Conservation (phyloP, 345 rosid species). For the Abelmoschus esculentus region DNA sequence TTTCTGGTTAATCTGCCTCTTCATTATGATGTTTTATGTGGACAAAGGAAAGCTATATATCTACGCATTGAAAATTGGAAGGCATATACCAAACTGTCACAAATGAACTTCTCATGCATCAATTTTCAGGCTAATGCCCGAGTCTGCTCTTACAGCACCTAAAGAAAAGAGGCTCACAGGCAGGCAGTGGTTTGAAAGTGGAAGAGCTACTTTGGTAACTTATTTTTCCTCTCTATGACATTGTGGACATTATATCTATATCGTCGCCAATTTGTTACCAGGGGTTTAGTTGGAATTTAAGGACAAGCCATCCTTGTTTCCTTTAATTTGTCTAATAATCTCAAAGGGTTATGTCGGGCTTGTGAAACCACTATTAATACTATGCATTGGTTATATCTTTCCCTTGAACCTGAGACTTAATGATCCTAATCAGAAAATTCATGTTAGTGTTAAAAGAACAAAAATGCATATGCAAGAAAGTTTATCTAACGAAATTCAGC, state of each 20-base stretch:
- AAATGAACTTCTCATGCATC: background rate
- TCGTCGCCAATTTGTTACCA: background rate
- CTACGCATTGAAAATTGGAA: background rate
- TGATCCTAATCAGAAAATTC: no score
- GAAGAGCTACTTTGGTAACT: slow-evolving; percentile 50
- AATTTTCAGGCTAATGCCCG: slow-evolving; percentile 75
- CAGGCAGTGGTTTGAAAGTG: slow-evolving; percentile 96
- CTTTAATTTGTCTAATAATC: slow-evolving; percentile 8
- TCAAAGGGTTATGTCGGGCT: no score
- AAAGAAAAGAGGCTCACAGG: slow-evolving; percentile 89
- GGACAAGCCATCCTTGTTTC: background rate
- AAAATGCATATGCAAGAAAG: no score
- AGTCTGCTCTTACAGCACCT: slow-evolving; percentile 61
- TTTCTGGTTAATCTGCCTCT: slow-evolving; percentile 1
- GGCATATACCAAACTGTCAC: background rate
- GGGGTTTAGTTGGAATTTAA: background rate
- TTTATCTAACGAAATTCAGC: no score
- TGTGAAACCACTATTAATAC: no score
- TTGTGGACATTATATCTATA: background rate
- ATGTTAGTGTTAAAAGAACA: no score
- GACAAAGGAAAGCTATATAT: background rate
- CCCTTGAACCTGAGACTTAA: no score
- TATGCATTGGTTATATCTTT: no score
- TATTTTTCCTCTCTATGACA: background rate
- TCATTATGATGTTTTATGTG: background rate